phyloP scores from a whole-genome alignment of 345 rosid species.

The Lepidium didymum region DNA sequence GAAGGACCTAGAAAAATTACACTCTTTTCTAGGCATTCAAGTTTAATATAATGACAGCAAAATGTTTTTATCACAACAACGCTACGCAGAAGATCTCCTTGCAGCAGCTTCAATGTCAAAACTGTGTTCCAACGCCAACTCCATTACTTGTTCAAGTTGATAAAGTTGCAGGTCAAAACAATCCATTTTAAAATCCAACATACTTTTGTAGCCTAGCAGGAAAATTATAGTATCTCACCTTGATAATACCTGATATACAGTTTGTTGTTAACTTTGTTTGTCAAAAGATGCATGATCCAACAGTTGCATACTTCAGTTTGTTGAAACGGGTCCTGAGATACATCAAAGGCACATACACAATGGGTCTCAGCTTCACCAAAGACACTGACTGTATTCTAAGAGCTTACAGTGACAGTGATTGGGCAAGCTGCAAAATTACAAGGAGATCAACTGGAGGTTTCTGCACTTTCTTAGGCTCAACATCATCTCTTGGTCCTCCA shows the following conservation, averaged over 20 bases:
- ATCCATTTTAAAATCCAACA: background rate
- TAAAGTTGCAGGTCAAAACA: too few species aligned
- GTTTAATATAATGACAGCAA: too few species aligned
- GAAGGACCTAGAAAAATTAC: too few species aligned
- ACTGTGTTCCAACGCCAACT: too few species aligned
- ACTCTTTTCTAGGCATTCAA: too few species aligned
- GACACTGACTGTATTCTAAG: rapidly evolving
- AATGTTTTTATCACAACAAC: too few species aligned
- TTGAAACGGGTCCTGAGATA: background rate
- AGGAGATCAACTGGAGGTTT: background rate
- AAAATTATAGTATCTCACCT: background rate
- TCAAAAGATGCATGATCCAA: background rate
- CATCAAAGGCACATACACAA: rapidly evolving
- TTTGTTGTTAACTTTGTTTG: background rate
- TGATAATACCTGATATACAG: background rate
- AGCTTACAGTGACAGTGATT: background rate
- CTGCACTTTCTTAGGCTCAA: background rate
- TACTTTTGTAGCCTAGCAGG: background rate
- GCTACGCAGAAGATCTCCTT: too few species aligned
- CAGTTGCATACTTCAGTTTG: background rate
- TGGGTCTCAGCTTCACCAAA: background rate
- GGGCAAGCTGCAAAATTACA: background rate
- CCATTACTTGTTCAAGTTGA: too few species aligned
- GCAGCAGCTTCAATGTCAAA: too few species aligned
- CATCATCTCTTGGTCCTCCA: background rate